A percentile compares a stretch with the other conserved stretches of the same genome.
These are phyloP conservation scores for Phytophthora macrochlamydospora DNA, from an alignment of 352 stramenopile species.

Conservation along the genomic window DNA sequence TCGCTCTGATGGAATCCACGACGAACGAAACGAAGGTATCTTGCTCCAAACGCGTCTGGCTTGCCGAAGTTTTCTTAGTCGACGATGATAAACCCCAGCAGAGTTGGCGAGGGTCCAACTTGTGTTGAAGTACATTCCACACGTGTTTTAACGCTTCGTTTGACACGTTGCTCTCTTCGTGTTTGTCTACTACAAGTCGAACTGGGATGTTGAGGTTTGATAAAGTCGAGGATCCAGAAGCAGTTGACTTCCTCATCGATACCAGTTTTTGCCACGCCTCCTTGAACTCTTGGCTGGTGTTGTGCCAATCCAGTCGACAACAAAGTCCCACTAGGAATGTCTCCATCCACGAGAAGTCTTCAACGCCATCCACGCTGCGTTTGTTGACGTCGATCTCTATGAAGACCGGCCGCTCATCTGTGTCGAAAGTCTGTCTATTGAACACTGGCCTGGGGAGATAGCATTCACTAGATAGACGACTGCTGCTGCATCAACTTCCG, in stretches of 20 bases:
- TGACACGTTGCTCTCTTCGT: too few species aligned
- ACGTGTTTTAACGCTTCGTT: too few species aligned
- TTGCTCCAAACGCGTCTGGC: background rate
- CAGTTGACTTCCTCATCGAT: background rate
- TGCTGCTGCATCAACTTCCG: too few species aligned
- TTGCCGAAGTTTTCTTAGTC: background rate
- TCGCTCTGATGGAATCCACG: background rate
- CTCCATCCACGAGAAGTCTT: background rate
- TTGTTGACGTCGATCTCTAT: too few species aligned
- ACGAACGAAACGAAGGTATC: background rate
- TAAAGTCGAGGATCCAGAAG: background rate
- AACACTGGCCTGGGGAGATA: too few species aligned
- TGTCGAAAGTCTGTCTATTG: too few species aligned
- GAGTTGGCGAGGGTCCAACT: background rate
- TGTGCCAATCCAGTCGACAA: background rate
- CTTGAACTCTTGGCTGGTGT: background rate
- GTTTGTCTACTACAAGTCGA: too few species aligned
- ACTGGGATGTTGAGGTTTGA: background rate
- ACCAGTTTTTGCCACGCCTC: background rate
- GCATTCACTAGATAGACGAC: too few species aligned
- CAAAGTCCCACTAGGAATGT: background rate
- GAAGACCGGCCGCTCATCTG: too few species aligned
- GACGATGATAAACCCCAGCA: background rate
- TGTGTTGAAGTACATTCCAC: background rate
- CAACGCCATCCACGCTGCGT: too few species aligned